Evolutionary conservation across 495 filamentous ascomycete species (phyloP).

Genomic region (Filosporella fistucella): DNA sequence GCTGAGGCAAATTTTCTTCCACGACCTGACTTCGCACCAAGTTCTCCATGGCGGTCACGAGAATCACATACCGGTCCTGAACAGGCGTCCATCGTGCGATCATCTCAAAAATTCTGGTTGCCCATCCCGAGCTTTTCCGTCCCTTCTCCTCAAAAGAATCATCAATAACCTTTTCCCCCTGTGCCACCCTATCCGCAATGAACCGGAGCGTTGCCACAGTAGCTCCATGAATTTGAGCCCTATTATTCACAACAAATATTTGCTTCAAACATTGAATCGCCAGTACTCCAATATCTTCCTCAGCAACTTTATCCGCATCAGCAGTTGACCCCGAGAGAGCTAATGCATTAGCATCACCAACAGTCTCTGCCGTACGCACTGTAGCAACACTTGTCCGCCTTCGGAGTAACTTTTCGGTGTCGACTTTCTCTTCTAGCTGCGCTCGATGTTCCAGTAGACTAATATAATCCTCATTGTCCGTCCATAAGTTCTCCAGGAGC

Average conservation of each 20-base stretch:
- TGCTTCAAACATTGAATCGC: slow-evolving; percentile 78
- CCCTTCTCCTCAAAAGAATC: slow-evolving; percentile 24
- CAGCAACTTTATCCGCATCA: slow-evolving; percentile 79
- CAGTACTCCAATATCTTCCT: slow-evolving; percentile 78
- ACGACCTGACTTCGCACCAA: slow-evolving; percentile 58
- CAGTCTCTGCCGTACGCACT: slow-evolving; percentile 63
- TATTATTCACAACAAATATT: slow-evolving; percentile 71
- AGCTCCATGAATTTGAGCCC: slow-evolving; percentile 70
- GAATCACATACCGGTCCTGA: slow-evolving; percentile 83
- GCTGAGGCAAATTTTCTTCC: slow-evolving; percentile 61
- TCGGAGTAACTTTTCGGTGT: slow-evolving; percentile 50
- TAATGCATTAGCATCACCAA: slow-evolving; percentile 60
- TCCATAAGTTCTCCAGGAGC: slow-evolving; percentile 80
- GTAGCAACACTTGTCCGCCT: slow-evolving; percentile 77
- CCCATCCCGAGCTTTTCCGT: slow-evolving; percentile 58
- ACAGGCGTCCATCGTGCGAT: slow-evolving; percentile 82
- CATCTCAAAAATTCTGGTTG: slow-evolving; percentile 71
- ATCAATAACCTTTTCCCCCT: slow-evolving; percentile 37
- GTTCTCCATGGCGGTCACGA: slow-evolving; percentile 73
- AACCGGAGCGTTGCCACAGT: slow-evolving; percentile 68
- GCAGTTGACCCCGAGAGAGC: slow-evolving; percentile 69
- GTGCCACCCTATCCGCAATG: slow-evolving; percentile 53
- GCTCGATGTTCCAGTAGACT: slow-evolving; percentile 55
- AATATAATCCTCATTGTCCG: slow-evolving; percentile 65
- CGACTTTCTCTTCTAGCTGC: slow-evolving; percentile 57